Evolutionary conservation across 1,139 yeast genomes (phyloP).

Genomic region (Scheffersomyces quercinus): DNA sequence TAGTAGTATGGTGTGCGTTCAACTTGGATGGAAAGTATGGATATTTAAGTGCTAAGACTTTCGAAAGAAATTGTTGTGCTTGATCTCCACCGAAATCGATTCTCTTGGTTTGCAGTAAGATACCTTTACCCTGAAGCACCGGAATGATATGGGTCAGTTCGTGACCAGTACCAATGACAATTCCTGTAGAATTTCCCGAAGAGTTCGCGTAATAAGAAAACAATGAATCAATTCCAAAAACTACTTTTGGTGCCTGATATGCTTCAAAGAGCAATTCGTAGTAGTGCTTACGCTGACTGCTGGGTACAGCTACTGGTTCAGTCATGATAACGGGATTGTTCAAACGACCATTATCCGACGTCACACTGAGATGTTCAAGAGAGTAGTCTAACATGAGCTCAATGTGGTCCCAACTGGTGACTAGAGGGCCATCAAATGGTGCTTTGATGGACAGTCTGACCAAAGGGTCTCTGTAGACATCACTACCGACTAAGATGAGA

Average conservation of each 20-base stretch:
- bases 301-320: conserved; percentile 72
- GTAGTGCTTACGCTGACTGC: conserved; percentile 68
- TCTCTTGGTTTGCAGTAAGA: conserved; percentile 70
- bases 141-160: conserved; percentile 86
- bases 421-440: conserved; percentile 84
- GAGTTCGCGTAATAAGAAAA: conserved; percentile 66
- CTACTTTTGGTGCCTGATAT: conserved; percentile 69
- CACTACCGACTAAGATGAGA: conserved; percentile 80
- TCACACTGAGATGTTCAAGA: conserved; percentile 74
- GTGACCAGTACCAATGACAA: conserved; percentile 80
- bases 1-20: conserved; percentile 61
- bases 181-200: conserved; percentile 48
- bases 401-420: conserved; percentile 90
- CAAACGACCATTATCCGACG: conserved; percentile 50
- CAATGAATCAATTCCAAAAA: conserved; percentile 80
- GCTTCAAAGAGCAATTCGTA: conserved; percentile 83
- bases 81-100: conserved; percentile 92
- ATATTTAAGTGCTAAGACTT: conserved; percentile 73
- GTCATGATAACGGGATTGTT: conserved; percentile 83
- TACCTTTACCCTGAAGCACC: conserved; percentile 65
- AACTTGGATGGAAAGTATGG: conserved; percentile 87
- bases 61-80: conserved; percentile 62
- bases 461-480: conserved; percentile 68
- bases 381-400: conserved; percentile 84
- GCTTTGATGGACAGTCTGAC: conserved; percentile 68